These are phyloP conservation scores for Sugiyamaella castrensis DNA, from an alignment of 1,139 yeast genomes.

Conservation along the genomic window DNA sequence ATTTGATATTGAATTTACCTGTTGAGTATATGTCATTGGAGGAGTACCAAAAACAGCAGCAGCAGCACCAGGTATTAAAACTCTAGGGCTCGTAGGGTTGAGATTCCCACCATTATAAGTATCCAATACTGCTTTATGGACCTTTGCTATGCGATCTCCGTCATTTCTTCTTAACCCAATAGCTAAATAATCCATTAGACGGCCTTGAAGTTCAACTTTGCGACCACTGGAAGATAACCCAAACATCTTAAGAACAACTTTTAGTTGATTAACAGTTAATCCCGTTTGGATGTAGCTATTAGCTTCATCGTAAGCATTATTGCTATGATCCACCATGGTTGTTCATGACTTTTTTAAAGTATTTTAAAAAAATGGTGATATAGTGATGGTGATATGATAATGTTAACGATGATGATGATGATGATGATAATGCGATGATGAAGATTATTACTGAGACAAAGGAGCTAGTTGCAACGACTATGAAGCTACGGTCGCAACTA, in stretches of 20 bases:
- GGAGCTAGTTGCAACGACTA: too few species aligned
- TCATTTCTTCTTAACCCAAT: slow-evolving; percentile 7
- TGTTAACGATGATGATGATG: too few species aligned
- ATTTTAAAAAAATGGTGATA: too few species aligned
- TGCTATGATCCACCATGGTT: slow-evolving; percentile 4
- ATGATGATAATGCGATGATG: too few species aligned
- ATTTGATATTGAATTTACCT: slow-evolving; percentile 12
- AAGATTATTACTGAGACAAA: too few species aligned
- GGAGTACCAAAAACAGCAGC: background rate
- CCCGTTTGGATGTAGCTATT: slow-evolving; percentile 2
- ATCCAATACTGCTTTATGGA: slow-evolving; percentile 2
- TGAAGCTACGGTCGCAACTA: too few species aligned
- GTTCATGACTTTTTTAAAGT: too few species aligned
- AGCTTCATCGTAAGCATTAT: slow-evolving; percentile 5
- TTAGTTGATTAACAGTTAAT: slow-evolving; percentile 34
- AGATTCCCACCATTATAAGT: background rate
- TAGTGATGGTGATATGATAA: too few species aligned
- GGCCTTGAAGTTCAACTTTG: slow-evolving; percentile 33
- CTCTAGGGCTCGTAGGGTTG: background rate
- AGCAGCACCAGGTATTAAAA: background rate
- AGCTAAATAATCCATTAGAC: slow-evolving; percentile 25
- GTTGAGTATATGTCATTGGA: slow-evolving; percentile 16
- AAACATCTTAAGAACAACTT: slow-evolving; percentile 28
- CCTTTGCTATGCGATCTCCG: slow-evolving; percentile 4
- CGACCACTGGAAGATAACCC: slow-evolving; percentile 31